These are phyloP conservation scores for Elsinoe fawcettii DNA, from an alignment of 2,329 filamentous ascomycete species.

Conservation along the genomic window DNA sequence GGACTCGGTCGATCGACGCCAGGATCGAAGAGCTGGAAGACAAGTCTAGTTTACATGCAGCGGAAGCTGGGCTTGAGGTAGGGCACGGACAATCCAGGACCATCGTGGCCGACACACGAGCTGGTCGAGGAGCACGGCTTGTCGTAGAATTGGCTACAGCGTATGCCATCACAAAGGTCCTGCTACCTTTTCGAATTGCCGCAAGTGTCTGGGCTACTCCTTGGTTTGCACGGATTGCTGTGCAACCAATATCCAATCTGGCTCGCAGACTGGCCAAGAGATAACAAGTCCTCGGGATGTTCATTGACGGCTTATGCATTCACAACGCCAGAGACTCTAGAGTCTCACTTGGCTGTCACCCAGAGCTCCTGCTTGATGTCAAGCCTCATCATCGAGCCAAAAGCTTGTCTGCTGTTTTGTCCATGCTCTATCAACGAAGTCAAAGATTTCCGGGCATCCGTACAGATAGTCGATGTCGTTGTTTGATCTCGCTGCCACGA, in stretches of 20 bases:
- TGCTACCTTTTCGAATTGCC: constrained; percentile 69
- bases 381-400: too few species aligned
- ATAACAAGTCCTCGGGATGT: neutral
- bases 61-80: constrained; percentile 31
- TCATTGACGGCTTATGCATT: too few species aligned
- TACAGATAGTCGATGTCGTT: too few species aligned
- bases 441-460: too few species aligned
- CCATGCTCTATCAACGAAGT: too few species aligned
- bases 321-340: too few species aligned
- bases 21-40: neutral
- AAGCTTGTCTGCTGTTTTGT: too few species aligned
- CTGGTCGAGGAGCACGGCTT: constrained; percentile 41
- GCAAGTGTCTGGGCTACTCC: constrained; percentile 83
- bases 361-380: too few species aligned
- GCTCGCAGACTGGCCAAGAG: neutral
- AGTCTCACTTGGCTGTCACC: too few species aligned
- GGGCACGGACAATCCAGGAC: constrained; percentile 21
- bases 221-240: constrained; percentile 53
- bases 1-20: neutral
- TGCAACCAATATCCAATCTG: neutral
- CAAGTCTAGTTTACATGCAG: neutral
- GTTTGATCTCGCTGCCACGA: too few species aligned
- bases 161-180: constrained; percentile 79
- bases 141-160: constrained; percentile 71
- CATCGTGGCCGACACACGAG: constrained; percentile 1